Base-by-base conservation (phyloP, 208 protist species). In the Leishmania arabica region DNA sequence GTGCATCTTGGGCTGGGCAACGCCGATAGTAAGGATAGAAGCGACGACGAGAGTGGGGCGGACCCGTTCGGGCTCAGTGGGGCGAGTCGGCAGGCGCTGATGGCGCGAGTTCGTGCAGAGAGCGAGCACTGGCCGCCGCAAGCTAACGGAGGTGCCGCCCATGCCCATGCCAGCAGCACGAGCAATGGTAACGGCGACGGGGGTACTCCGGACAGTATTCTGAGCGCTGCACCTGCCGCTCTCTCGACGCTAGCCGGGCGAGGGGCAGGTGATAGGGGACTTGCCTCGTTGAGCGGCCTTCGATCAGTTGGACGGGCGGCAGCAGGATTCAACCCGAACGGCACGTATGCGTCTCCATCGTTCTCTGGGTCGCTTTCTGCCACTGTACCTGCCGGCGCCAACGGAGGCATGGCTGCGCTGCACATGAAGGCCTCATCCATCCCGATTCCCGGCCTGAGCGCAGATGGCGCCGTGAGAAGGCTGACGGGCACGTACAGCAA, bases 101-200 rank as follows among this genome's bases (percentile, higher is more conserved):
- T 85, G 82, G 82, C 76, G 37, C 75, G 82, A 47, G 60, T 81
- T 45, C 82, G 82, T 1, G 77, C 82, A 13, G 82, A 75, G 71
- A 85, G 77, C 31, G 76, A 75, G 17, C 76, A 58, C 62, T 85
- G 82, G 82, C 40, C 62, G 21, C 51, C 24, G 42, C 62, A 72
- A 19, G 21, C n/a, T 17, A 54, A 79, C 21, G 49, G n/a, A 34
- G 24, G 62, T 24, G 76, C 40, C 21, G 8, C 42, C 3, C 34
- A 58, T 24, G 53, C 34, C 27, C 17, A 64, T 7, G 81, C 19
- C 2, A 65, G 72, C 19, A 31, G 40, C 58, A 66, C 66, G n/a
- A 53, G 21, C 19, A 34, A 51, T 49, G 66, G 1, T 19, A 66
- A 9, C 24, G 58, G 27, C 37, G 75, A 60, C 58, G 73, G 49